These are phyloP conservation scores for Lumnitzera littorea DNA, from an alignment of 345 rosid genomes.

Conservation along the genomic window DNA sequence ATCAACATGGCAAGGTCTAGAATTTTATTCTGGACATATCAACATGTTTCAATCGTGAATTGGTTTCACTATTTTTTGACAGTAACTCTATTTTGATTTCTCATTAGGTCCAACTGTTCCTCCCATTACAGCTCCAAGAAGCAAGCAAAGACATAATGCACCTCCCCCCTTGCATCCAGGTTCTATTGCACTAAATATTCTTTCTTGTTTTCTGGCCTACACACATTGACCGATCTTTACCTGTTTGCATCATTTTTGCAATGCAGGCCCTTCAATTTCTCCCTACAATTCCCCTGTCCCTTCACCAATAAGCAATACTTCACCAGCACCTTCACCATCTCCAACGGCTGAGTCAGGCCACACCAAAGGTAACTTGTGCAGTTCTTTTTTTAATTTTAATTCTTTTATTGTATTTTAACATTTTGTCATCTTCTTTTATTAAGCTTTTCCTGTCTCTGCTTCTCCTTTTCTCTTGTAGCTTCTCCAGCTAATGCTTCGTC, in stretches of 20 bases:
- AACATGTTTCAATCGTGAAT: not conserved
- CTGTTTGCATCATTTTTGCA: conserved; percentile 11
- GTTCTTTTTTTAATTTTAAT: not conserved
- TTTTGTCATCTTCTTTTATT: not conserved
- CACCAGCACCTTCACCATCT: conserved; percentile 57
- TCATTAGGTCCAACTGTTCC: conserved; percentile 32
- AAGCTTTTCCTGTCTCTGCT: conserved; percentile 23
- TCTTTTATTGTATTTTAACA: not conserved
- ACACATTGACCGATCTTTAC: conserved; percentile 4
- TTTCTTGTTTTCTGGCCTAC: conserved; percentile 1
- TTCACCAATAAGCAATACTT: conserved; percentile 21
- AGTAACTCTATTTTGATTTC: conserved; percentile 8
- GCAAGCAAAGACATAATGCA: conserved; percentile 28
- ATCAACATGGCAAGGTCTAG: conserved; percentile 34
- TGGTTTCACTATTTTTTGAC: no score
- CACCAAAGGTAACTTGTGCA: conserved; percentile 24
- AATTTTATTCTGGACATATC: not conserved
- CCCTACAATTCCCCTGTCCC: conserved; percentile 26
- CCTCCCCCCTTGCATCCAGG: conserved; percentile 45
- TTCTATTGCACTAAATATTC: conserved; percentile 12
- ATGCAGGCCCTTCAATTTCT: conserved; percentile 29
- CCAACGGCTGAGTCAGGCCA: conserved; percentile 30
- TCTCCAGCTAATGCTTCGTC: conserved; percentile 36
- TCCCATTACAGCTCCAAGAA: conserved; percentile 30
- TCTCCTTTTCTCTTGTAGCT: conserved; percentile 26